phyloP scores from a whole-genome alignment of 1,284 basidiomycete species.

The Cryptococcus jaspeensis region DNA sequence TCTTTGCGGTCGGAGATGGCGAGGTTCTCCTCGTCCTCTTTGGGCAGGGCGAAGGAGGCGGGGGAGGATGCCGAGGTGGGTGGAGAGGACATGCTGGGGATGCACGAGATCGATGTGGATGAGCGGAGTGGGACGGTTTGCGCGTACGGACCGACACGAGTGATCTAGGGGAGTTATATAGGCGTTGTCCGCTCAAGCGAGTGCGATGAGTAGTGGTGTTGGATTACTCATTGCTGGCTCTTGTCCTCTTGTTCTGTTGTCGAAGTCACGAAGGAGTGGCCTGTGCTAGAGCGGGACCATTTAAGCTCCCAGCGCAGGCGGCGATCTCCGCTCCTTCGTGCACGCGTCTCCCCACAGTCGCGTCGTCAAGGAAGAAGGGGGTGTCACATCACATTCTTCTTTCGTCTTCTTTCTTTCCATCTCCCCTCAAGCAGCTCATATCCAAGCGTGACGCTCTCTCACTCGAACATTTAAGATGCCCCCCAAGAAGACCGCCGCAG shows the following conservation, averaged over 20 bases:
- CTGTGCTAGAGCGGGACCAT: too few relatives aligned
- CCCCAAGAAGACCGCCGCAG: neutral
- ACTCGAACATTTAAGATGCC: neutral
- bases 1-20: constrained; percentile 21
- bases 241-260: too few relatives aligned
- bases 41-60: neutral
- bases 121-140: too few relatives aligned
- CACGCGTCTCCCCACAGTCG: too few relatives aligned
- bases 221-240: neutral
- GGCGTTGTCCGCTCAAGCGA: neutral
- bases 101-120: too few relatives aligned
- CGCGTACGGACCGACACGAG: too few relatives aligned
- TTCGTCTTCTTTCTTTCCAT: neutral
- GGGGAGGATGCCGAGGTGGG: neutral
- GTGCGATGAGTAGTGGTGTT: neutral
- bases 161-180: neutral
- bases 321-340: too few relatives aligned
- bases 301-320: too few relatives aligned
- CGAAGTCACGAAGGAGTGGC: too few relatives aligned
- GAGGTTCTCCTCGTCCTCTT: constrained; percentile 35
- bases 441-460: neutral
- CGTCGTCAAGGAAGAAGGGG: too few relatives aligned
- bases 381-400: too few relatives aligned
- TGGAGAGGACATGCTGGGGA: neutral
- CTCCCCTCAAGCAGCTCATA: neutral